Evolutionary conservation across 345 rosid species (phyloP).

Genomic region (Nasturtium officinale): DNA sequence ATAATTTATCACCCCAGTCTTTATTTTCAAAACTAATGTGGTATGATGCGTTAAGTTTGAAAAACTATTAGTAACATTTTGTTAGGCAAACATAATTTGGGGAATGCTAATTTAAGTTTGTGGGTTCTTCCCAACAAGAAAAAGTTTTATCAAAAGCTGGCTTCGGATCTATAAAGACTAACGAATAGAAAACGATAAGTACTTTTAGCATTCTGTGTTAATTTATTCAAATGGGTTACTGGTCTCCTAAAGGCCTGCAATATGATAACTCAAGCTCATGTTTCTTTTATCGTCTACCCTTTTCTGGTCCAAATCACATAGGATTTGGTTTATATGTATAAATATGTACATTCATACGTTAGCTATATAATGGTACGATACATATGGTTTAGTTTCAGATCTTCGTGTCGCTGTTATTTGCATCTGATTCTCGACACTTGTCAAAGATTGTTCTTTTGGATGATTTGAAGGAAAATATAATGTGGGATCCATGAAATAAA

Average conservation of each 20-base stretch:
- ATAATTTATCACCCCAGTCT: too few species aligned
- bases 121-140: background rate
- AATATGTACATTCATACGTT: background rate
- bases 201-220: slow-evolving; percentile 19
- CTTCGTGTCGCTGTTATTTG: slow-evolving; percentile 17
- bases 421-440: slow-evolving; percentile 29
- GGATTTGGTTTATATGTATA: background rate
- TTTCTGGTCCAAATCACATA: background rate
- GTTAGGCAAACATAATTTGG: background rate
- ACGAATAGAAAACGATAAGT: background rate
- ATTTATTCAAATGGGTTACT: slow-evolving; percentile 19
- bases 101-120: background rate
- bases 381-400: slow-evolving; percentile 17
- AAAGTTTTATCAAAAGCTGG: background rate
- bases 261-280: slow-evolving; percentile 11
- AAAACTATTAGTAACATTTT: background rate
- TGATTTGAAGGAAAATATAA: slow-evolving; percentile 28
- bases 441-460: slow-evolving; percentile 32
- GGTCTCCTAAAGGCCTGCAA: slow-evolving; percentile 39
- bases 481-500: slow-evolving; percentile 35
- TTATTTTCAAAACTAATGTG: background rate
- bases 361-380: background rate
- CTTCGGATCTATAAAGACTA: background rate
- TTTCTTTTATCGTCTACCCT: background rate
- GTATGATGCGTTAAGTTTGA: background rate